Percentiles rank a stretch among this genome's conserved stretches.
phyloP scores from a whole-genome alignment of 2,329 filamentous ascomycete species.

The Colletotrichum sp. region DNA sequence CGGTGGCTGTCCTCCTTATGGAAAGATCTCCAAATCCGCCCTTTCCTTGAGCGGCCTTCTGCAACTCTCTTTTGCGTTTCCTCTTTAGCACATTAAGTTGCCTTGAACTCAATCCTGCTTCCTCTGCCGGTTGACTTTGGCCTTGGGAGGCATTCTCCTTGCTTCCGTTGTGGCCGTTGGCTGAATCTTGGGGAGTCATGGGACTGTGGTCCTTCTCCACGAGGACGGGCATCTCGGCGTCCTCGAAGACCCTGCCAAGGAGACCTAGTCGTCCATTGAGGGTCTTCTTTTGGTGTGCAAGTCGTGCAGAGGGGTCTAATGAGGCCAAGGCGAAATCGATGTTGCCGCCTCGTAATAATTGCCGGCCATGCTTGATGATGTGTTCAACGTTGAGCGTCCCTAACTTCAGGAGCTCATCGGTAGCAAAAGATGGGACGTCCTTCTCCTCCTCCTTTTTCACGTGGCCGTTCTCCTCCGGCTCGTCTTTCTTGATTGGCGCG shows the following conservation, averaged over 20 bases:
- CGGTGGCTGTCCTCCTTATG: slow-evolving; percentile 65
- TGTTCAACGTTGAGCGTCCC: slow-evolving; percentile 77
- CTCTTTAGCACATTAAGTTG: slow-evolving; percentile 95
- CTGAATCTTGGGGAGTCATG: slow-evolving; percentile 49
- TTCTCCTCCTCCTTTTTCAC: slow-evolving; percentile 69
- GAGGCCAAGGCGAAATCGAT: slow-evolving; percentile 85
- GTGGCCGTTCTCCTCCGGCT: slow-evolving; percentile 42
- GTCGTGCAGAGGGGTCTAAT: slow-evolving; percentile 79
- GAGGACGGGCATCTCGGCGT: slow-evolving; percentile 73
- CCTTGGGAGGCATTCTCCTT: slow-evolving; percentile 40
- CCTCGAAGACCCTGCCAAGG: slow-evolving; percentile 82
- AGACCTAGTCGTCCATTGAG: slow-evolving; percentile 83
- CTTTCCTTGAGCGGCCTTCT: slow-evolving; percentile 85
- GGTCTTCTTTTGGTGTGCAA: slow-evolving; percentile 90
- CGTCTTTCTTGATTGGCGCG: slow-evolving; percentile 48
- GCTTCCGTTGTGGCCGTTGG: slow-evolving; percentile 35
- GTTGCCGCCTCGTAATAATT: slow-evolving; percentile 83
- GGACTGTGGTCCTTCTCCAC: slow-evolving; percentile 52
- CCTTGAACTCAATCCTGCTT: slow-evolving; percentile 81
- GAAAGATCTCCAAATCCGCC: slow-evolving; percentile 89
- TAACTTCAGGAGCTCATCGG: slow-evolving; percentile 72
- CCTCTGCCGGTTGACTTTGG: slow-evolving; percentile 57
- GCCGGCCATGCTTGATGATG: slow-evolving; percentile 83
- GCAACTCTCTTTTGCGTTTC: slow-evolving; percentile 89
- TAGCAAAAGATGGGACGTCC: slow-evolving; percentile 42